These are phyloP conservation scores for Ogataea chonburiensis DNA, from an alignment of 805 yeast genomes.

Conservation along the genomic window DNA sequence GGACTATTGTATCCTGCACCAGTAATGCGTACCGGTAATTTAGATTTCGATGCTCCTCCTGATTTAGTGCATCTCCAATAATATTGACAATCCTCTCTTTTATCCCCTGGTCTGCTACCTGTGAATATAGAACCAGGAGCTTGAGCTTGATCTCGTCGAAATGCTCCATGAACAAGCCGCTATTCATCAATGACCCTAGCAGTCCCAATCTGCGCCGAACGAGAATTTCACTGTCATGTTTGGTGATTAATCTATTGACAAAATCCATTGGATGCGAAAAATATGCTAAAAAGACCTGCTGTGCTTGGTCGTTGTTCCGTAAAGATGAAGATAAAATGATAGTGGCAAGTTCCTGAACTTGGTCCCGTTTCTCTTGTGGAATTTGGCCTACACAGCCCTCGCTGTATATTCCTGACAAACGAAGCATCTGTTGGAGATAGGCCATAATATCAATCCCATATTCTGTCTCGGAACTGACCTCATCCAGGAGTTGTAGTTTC, in stretches of 20 bases:
- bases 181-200: slow-evolving; percentile 44
- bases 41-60: slow-evolving; percentile 16
- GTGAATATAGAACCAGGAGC: slow-evolving; percentile 27
- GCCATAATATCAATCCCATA: slow-evolving; percentile 51
- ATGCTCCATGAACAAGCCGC: slow-evolving; percentile 32
- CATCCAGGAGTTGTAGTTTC: slow-evolving; percentile 45
- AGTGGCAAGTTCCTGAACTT: slow-evolving; percentile 51
- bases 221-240: slow-evolving; percentile 12
- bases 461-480: slow-evolving; percentile 66
- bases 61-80: slow-evolving; percentile 41
- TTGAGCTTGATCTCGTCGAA: slow-evolving; percentile 25
- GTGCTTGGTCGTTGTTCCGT: slow-evolving; percentile 63
- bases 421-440: slow-evolving; percentile 34
- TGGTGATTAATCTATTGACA: slow-evolving; percentile 17
- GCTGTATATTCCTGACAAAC: slow-evolving; percentile 29
- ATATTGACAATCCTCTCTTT: slow-evolving; percentile 44
- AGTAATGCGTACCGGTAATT: slow-evolving; percentile 37
- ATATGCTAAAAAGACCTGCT: slow-evolving; percentile 17
- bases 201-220: slow-evolving; percentile 49
- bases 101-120: slow-evolving; percentile 23
- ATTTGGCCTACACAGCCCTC: slow-evolving; percentile 6
- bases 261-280: slow-evolving; percentile 21
- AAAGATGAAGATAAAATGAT: slow-evolving; percentile 65
- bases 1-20: slow-evolving; percentile 36
- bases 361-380: slow-evolving; percentile 12